Evolutionary conservation across 768 basidiomycete genomes (phyloP).

Genomic region (Terana coerulea): DNA sequence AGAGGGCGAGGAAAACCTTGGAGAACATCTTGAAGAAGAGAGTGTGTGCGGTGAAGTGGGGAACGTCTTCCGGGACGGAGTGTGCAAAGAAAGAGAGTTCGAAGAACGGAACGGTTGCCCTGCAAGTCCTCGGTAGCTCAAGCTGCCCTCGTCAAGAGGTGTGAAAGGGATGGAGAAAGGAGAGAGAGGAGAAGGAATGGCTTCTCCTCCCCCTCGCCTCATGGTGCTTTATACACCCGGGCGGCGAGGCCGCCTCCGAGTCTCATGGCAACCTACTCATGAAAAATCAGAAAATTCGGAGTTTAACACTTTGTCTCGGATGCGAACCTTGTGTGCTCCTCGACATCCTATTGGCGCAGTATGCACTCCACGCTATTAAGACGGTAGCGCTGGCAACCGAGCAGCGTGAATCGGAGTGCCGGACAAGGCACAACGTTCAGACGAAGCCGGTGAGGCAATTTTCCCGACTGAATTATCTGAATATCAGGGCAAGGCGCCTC

Average conservation of each 20-base stretch:
- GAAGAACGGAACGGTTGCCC: constrained; percentile 9
- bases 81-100: background rate
- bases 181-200: constrained; percentile 5
- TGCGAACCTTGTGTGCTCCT: too few species aligned
- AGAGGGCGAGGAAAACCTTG: constrained; percentile 25
- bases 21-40: constrained; percentile 22
- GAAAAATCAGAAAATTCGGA: background rate
- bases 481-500: too few species aligned
- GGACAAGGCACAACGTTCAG: too few species aligned
- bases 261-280: constrained; percentile 1
- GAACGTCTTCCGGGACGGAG: constrained; percentile 11
- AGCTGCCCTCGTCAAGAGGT: constrained; percentile 16
- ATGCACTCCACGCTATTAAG: too few species aligned
- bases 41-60: background rate
- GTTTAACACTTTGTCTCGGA: too few species aligned
- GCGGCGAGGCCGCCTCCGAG: background rate
- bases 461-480: too few species aligned
- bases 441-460: too few species aligned
- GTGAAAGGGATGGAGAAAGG: constrained; percentile 1
- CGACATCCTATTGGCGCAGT: too few species aligned
- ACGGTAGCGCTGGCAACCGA: too few species aligned
- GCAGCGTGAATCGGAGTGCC: too few species aligned
- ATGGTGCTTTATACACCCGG: constrained; percentile 1
- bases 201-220: background rate
- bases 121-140: constrained; percentile 7